A percentile compares a stretch with the other conserved stretches of the same genome.
Evolutionary conservation across 257 asterid genomes (phyloP).

Genomic region (Parsonsia alboflavescens): DNA sequence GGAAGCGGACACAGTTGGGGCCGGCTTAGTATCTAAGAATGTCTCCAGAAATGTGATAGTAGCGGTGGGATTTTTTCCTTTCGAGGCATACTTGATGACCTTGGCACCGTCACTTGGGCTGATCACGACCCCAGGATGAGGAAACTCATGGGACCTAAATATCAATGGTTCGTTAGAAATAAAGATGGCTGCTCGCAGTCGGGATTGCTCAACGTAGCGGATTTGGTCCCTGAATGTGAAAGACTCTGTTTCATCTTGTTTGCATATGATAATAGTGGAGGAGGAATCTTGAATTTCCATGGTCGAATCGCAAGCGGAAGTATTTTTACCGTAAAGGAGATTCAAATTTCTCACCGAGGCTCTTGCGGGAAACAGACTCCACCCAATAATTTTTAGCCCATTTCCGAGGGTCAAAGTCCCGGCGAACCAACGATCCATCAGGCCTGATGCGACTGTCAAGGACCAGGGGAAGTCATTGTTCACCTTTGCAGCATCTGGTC

Average conservation of each 20-base stretch:
- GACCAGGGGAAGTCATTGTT: slow-evolving; percentile 63
- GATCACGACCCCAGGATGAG: slow-evolving; percentile 12
- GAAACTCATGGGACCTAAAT: background rate
- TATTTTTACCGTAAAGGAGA: slow-evolving; percentile 30
- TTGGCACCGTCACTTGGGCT: slow-evolving; percentile 10
- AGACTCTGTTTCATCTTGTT: background rate
- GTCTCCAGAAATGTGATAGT: slow-evolving; percentile 16
- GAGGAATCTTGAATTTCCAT: slow-evolving; percentile 27
- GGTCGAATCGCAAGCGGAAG: slow-evolving; percentile 37
- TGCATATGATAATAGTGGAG: slow-evolving; percentile 4
- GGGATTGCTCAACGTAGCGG: background rate
- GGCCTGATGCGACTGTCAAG: slow-evolving; percentile 48
- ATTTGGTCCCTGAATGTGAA: background rate
- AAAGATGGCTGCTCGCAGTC: slow-evolving; percentile 15
- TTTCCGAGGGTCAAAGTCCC: slow-evolving; percentile 40
- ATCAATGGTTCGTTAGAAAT: background rate
- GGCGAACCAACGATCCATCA: slow-evolving; percentile 43
- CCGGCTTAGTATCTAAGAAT: slow-evolving; percentile 10
- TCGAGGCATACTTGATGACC: slow-evolving; percentile 13
- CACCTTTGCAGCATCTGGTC: slow-evolving; percentile 26
- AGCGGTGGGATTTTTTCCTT: background rate
- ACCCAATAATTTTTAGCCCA: slow-evolving; percentile 32
- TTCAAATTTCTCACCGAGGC: slow-evolving; percentile 31
- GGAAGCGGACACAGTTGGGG: slow-evolving; percentile 12
- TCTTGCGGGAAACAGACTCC: slow-evolving; percentile 45